Conservation (phyloP, 1,284 basidiomycete genomes). For the Pascua guehoae region DNA sequence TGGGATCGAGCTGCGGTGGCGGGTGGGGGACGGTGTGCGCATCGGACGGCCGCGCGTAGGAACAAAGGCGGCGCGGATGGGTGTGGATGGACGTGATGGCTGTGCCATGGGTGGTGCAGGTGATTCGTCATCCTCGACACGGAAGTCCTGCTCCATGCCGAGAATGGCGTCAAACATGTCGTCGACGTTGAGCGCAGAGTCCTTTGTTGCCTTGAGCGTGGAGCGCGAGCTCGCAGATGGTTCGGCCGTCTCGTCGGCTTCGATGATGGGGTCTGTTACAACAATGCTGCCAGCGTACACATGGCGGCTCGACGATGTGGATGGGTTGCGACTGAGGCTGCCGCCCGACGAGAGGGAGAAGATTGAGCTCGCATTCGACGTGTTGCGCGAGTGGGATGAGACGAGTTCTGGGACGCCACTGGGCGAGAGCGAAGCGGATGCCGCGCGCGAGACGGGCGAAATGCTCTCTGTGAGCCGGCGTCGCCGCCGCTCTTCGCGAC, state of each 20-base stretch:
- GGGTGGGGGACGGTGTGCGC: slow-evolving; percentile 33
- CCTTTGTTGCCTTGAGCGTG: slow-evolving; percentile 8
- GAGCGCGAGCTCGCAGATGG: slow-evolving; percentile 3
- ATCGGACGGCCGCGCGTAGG: slow-evolving; percentile 34
- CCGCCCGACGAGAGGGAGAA: slow-evolving; percentile 27
- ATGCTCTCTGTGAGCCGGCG: slow-evolving; percentile 31
- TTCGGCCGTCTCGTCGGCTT: slow-evolving; percentile 36
- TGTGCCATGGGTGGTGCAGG: neutral
- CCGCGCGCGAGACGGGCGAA: slow-evolving; percentile 11
- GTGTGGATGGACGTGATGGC: neutral
- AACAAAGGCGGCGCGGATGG: slow-evolving; percentile 23
- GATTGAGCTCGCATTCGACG: slow-evolving; percentile 30
- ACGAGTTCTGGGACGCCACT: slow-evolving; percentile 35
- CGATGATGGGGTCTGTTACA: slow-evolving; percentile 38
- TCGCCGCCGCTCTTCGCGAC: slow-evolving; percentile 34
- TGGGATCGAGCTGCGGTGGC: slow-evolving; percentile 14
- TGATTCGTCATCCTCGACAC: slow-evolving; percentile 29
- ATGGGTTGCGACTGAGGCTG: slow-evolving; percentile 32
- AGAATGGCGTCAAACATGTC: slow-evolving; percentile 51
- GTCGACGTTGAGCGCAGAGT: slow-evolving; percentile 22
- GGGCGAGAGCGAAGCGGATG: slow-evolving; percentile 11
- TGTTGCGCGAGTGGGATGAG: slow-evolving; percentile 32
- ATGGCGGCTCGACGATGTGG: slow-evolving; percentile 27
- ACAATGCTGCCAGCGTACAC: slow-evolving; percentile 26
- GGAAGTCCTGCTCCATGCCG: slow-evolving; percentile 47